phyloP scores from a whole-genome alignment of 2,329 filamentous ascomycete species.

The Talaromyces sp. region DNA sequence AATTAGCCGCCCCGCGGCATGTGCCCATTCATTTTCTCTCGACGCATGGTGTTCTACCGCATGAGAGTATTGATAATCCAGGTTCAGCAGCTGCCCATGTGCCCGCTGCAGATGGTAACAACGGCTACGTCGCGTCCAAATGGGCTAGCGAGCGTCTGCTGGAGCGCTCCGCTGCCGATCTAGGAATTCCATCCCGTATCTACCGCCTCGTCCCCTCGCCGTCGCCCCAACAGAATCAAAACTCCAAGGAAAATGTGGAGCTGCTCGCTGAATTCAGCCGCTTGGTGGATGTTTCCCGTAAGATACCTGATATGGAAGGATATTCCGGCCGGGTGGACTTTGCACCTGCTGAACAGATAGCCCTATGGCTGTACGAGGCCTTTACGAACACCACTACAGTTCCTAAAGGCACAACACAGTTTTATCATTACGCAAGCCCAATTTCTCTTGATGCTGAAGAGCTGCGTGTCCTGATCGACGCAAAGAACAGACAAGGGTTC shows the following conservation, averaged over 20 bases:
- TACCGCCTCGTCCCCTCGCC: slow-evolving; percentile 21
- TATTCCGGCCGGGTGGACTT: not conserved
- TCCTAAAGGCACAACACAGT: no score
- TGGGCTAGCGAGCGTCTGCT: slow-evolving; percentile 39
- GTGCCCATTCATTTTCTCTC: slow-evolving; percentile 32
- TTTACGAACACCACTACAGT: no score
- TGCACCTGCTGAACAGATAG: not conserved
- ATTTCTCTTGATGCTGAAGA: not conserved
- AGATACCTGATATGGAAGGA: not conserved
- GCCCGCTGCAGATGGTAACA: slow-evolving; percentile 25
- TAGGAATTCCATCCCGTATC: slow-evolving; percentile 24
- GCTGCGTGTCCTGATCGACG: no score
- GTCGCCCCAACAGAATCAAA: not conserved
- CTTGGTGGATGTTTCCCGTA: not conserved
- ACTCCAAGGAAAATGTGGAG: not conserved
- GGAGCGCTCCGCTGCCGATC: slow-evolving; percentile 22
- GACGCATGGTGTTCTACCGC: slow-evolving; percentile 11
- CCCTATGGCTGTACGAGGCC: not conserved
- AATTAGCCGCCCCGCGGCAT: slow-evolving; percentile 19
- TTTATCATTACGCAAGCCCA: no score
- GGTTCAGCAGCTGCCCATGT: slow-evolving; percentile 15
- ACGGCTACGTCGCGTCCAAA: slow-evolving; percentile 37
- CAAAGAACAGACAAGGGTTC: not conserved
- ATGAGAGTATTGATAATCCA: not conserved
- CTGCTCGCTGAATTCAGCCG: not conserved